Conservation (phyloP, 2,329 filamentous ascomycete species). For the Colletotrichum higginsianum region DNA sequence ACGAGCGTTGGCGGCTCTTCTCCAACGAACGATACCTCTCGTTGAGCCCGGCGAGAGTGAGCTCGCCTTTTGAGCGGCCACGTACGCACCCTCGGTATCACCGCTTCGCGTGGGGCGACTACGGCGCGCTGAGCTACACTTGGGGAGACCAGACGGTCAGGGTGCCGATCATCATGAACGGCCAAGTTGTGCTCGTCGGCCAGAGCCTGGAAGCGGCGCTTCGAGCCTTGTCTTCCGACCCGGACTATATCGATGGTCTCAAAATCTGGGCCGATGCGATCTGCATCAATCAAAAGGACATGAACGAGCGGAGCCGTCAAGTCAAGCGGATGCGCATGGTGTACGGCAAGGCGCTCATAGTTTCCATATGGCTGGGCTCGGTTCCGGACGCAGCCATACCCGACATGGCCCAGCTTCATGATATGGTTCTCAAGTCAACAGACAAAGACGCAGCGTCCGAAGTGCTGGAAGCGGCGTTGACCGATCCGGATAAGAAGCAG, state of each 20-base stretch:
- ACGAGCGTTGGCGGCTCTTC: slow-evolving; percentile 30
- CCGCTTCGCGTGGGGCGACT: slow-evolving; percentile 34
- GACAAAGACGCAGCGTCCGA: slow-evolving; percentile 11
- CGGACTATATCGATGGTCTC: slow-evolving; percentile 26
- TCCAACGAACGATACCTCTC: slow-evolving; percentile 33
- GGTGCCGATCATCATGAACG: slow-evolving; percentile 26
- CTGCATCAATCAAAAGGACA: slow-evolving; percentile 45
- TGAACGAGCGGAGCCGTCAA: slow-evolving; percentile 41
- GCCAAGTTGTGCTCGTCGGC: slow-evolving; percentile 21
- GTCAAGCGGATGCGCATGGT: slow-evolving; percentile 43
- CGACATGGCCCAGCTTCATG: slow-evolving; percentile 30
- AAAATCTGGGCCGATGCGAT: slow-evolving; percentile 44
- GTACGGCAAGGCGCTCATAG: slow-evolving; percentile 38
- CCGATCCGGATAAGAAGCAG: slow-evolving; percentile 15
- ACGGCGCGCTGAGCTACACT: slow-evolving; percentile 30
- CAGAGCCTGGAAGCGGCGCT: slow-evolving; percentile 28
- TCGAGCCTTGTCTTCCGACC: slow-evolving; percentile 27
- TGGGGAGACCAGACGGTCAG: slow-evolving; percentile 28
- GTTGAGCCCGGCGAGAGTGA: slow-evolving; percentile 9
- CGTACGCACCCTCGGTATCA: slow-evolving; percentile 29
- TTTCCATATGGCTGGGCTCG: slow-evolving; percentile 40
- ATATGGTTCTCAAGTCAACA: slow-evolving; percentile 18
- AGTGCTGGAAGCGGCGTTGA: not conserved
- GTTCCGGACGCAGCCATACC: slow-evolving; percentile 24
- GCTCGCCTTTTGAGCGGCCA: slow-evolving; percentile 22